Evolutionary conservation across 139 green algal genomes (phyloP).

Genomic region (Ostreobium quekettii): DNA sequence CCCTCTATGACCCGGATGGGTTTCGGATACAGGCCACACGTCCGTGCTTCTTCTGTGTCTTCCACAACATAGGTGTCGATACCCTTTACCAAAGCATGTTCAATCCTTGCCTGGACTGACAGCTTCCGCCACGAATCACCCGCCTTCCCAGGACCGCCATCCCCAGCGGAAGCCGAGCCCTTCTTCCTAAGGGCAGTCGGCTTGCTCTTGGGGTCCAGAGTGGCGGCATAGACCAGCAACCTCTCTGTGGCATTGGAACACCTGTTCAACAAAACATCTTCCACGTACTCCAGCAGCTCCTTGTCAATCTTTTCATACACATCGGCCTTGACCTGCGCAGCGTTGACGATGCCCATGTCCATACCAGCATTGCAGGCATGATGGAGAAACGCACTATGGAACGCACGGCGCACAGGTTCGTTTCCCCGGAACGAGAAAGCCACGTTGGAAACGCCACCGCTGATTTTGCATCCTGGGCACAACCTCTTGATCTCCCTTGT

Average conservation of each 20-base stretch:
- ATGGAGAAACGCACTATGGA: conserved; percentile 92
- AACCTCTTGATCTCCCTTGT: conserved; percentile 87
- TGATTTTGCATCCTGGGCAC: conserved; percentile 92
- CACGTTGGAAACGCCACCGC: conserved; percentile 95
- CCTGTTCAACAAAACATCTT: conserved; percentile 96
- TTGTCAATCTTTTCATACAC: conserved; percentile 96
- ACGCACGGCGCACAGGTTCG: conserved; percentile 82
- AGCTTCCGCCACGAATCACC: conserved; percentile 70
- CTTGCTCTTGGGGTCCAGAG: conserved; percentile 87
- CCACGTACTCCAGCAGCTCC: conserved; percentile 90
- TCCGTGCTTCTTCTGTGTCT: conserved; percentile 89
- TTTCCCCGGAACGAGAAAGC: conserved; percentile 98
- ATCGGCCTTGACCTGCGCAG: conserved; percentile 84
- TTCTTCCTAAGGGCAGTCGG: conserved; percentile 69
- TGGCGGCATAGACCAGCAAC: conserved; percentile 84
- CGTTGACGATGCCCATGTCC: conserved; percentile 99
- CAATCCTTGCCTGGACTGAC: conserved; percentile 76
- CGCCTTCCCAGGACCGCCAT: conserved; percentile 20
- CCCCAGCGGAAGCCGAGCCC: conserved; percentile 25
- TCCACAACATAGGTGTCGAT: conserved; percentile 83
- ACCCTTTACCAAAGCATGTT: conserved; percentile 92
- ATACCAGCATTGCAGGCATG: conserved; percentile 90
- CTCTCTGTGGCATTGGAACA: conserved; percentile 95
- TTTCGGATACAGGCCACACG: conserved; percentile 54
- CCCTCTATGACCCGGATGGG: conserved; percentile 95